A percentile compares a stretch with the other conserved stretches of the same genome.
Evolutionary conservation across 371 early-diverging fungal genomes (phyloP).

Genomic region (Batkoa obscura): DNA sequence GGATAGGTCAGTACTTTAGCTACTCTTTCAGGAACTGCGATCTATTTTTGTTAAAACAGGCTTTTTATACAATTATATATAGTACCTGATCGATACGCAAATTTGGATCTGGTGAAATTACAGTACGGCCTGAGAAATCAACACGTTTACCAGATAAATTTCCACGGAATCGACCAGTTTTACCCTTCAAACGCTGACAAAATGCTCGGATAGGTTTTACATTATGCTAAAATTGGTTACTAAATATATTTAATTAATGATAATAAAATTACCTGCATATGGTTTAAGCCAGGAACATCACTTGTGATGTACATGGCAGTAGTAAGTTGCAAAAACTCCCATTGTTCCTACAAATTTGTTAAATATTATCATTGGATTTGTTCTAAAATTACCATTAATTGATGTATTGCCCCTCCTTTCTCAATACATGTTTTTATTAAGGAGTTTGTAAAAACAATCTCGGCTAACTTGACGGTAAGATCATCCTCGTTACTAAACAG

Average conservation of each 20-base stretch:
- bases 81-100: conserved; percentile 91
- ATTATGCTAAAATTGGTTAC: background rate
- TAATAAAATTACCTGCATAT: conserved; percentile 12
- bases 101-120: conserved; percentile 99
- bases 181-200: conserved; percentile 97
- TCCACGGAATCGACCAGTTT: conserved; percentile 98
- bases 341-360: conserved; percentile 53
- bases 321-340: conserved; percentile 95
- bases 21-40: conserved; percentile 90
- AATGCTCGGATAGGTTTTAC: conserved; percentile 75
- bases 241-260: conserved; percentile 2
- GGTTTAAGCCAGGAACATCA: conserved; percentile 76
- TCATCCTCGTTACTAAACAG: conserved; percentile 96
- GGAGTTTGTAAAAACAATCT: conserved; percentile 89
- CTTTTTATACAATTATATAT: background rate
- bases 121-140: conserved; percentile 98
- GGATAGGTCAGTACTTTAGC: conserved; percentile 95
- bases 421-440: conserved; percentile 67
- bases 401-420: conserved; percentile 57
- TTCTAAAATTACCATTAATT: conserved; percentile 30
- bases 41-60: no score
- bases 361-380: background rate
- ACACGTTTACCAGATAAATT: conserved; percentile 99
- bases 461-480: conserved; percentile 93
- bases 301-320: conserved; percentile 95